Percentiles rank a stretch among this genome's conserved stretches.
These are phyloP conservation scores for Venturia effusa DNA, from an alignment of 2,329 filamentous ascomycete genomes.

Conservation along the genomic window DNA sequence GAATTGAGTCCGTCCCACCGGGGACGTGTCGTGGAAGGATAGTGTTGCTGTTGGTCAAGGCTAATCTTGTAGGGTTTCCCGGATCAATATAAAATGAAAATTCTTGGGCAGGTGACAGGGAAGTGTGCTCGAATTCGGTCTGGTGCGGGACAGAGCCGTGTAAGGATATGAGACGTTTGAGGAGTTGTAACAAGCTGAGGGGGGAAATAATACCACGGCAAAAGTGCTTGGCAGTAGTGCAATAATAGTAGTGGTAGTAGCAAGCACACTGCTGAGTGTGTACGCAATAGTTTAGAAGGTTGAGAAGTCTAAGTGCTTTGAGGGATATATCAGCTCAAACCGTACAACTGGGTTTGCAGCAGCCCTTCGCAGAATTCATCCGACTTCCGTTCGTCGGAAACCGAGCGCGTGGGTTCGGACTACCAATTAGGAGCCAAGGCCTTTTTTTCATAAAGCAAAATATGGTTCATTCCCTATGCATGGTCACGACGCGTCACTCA, in stretches of 20 bases:
- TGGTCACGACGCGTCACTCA: slow-evolving; percentile 31
- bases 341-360: too few species aligned
- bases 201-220: too few species aligned
- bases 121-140: background rate
- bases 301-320: too few species aligned
- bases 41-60: background rate
- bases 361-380: background rate
- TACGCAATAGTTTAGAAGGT: background rate
- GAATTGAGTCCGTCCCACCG: background rate
- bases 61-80: background rate
- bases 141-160: background rate
- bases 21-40: background rate
- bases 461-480: background rate
- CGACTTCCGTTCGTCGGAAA: background rate
- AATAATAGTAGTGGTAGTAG: background rate
- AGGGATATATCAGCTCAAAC: too few species aligned
- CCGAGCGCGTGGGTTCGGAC: background rate
- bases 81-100: background rate
- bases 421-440: too few species aligned
- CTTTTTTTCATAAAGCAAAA: background rate
- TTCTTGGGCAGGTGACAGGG: background rate
- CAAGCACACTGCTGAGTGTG: background rate
- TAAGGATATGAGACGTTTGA: background rate
- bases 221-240: too few species aligned
- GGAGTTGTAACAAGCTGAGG: background rate